Evolutionary conservation across 2,329 filamentous ascomycete species (phyloP), one percentile per base, ranked within the genome.

Genomic region (Cryphonectria carpinicola): DNA sequence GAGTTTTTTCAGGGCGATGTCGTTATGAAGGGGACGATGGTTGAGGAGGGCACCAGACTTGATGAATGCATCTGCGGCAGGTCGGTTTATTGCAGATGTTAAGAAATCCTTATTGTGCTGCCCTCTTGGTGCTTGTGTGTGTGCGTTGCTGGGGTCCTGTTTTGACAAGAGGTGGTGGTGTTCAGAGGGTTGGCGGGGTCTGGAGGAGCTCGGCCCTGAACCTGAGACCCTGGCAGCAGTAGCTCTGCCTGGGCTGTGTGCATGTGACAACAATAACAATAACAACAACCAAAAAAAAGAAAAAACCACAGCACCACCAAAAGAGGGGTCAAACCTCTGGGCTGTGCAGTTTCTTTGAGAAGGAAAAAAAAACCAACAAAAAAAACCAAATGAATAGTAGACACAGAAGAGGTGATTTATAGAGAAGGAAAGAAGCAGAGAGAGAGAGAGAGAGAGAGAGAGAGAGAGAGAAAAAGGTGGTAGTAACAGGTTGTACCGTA

Each of bases 61-160:
- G 64, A 54, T 25, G 68, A 25, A 70, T 68, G 65, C 71, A 72
- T 72, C 68, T 72, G 68, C 56, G 65, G 68, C 64, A 19, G 62
- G 54, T 11, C 3, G 10, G 37, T 11, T 3, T 52, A 43, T 67
- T 22, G 61, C 41, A 25, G 25, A 32, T 28, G 56, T 28, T 37
- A 35, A 66, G 32, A 25, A 56, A 35, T 25, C 11, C 11, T 5
- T 17, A 22, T 19, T 28, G 60, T 6, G 8, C 35, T 63, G n/a
- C 37, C 37, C 37, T 39, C 41, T 35, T 43, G 25, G 17, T 54
- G 37, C 58, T 65, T 19, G 67, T 41, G 63, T 32, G 70, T 39
- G 61, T 25, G 39, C n/a, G n/a, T 64, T 35, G 61, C 61, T 64
- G 61, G 39, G 28, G 22, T 25, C 22, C n/a, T 17, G 61, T 43